Conservation (phyloP, 495 filamentous ascomycete genomes). For the Cercophora sp. region DNA sequence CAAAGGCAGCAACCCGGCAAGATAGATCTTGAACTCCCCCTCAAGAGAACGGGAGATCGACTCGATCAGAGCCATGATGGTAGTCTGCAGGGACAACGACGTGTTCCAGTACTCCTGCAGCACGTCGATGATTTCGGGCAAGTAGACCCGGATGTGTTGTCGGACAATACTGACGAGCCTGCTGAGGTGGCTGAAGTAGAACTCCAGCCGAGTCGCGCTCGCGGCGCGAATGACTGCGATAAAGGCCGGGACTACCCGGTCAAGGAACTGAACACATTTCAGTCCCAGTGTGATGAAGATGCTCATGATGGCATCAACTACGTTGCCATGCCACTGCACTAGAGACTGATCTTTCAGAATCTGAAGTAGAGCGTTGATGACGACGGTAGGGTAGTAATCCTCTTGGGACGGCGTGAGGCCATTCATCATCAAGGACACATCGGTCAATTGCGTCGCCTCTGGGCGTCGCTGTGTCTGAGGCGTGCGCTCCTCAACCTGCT, state of each 20-base stretch:
- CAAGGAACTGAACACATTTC: slow-evolving; percentile 91
- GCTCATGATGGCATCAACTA: slow-evolving; percentile 98
- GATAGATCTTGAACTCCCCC: slow-evolving; percentile 93
- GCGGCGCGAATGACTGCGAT: slow-evolving; percentile 78
- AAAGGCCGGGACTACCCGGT: slow-evolving; percentile 90
- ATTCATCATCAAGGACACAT: slow-evolving; percentile 96
- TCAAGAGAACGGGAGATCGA: slow-evolving; percentile 89
- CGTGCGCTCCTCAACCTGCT: slow-evolving; percentile 62
- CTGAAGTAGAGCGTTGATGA: slow-evolving; percentile 89
- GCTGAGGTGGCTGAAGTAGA: slow-evolving; percentile 94
- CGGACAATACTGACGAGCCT: slow-evolving; percentile 91
- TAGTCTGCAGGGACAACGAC: slow-evolving; percentile 72
- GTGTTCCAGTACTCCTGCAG: slow-evolving; percentile 83
- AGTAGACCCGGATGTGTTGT: slow-evolving; percentile 87
- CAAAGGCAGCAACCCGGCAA: slow-evolving; percentile 79
- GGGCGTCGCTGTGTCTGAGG: slow-evolving; percentile 58
- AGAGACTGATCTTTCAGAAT: slow-evolving; percentile 87
- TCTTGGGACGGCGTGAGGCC: slow-evolving; percentile 95
- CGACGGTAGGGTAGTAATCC: slow-evolving; percentile 97
- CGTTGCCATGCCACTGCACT: slow-evolving; percentile 81
- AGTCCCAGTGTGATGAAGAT: slow-evolving; percentile 94
- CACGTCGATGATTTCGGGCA: slow-evolving; percentile 77
- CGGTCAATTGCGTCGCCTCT: slow-evolving; percentile 67
- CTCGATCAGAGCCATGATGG: slow-evolving; percentile 86
- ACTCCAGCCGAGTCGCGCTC: slow-evolving; percentile 69